Evolutionary conservation across 495 filamentous ascomycete genomes (phyloP).

Genomic region (Halenospora varia): DNA sequence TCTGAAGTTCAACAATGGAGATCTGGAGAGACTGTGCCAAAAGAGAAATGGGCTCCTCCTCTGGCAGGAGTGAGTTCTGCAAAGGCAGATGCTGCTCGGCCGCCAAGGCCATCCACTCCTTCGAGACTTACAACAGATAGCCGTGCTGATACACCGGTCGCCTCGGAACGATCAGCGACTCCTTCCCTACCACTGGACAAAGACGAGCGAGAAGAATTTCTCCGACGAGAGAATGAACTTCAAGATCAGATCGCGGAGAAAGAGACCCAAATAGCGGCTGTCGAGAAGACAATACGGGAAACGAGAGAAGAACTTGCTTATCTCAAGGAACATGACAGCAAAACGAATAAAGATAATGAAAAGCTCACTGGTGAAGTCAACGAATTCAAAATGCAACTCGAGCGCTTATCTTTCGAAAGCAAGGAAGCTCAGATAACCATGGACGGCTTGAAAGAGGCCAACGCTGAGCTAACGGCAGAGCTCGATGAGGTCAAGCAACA

Average conservation of each 20-base stretch:
- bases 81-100: slow-evolving; percentile 54
- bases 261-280: slow-evolving; percentile 72
- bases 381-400: slow-evolving; percentile 90
- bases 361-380: slow-evolving; percentile 78
- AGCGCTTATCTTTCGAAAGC: slow-evolving; percentile 90
- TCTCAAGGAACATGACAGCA: slow-evolving; percentile 77
- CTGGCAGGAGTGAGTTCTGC: slow-evolving; percentile 47
- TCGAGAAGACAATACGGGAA: slow-evolving; percentile 74
- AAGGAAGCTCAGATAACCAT: slow-evolving; percentile 97
- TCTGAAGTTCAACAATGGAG: slow-evolving; percentile 84
- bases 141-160: slow-evolving; percentile 63
- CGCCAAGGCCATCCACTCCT: slow-evolving; percentile 73
- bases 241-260: slow-evolving; percentile 95
- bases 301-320: slow-evolving; percentile 77
- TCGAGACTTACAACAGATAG: slow-evolving; percentile 78
- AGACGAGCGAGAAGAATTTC: slow-evolving; percentile 94
- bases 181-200: slow-evolving; percentile 87
- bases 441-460: slow-evolving; percentile 94
- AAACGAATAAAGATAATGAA: slow-evolving; percentile 83
- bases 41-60: slow-evolving; percentile 71
- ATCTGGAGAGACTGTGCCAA: slow-evolving; percentile 81
- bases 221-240: slow-evolving; percentile 91
- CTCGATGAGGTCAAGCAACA: slow-evolving; percentile 96
- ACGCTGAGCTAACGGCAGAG: slow-evolving; percentile 84
- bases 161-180: slow-evolving; percentile 74